phyloP scores from a whole-genome alignment of 371 early-diverging fungal species.

The Mucor racemosus region DNA sequence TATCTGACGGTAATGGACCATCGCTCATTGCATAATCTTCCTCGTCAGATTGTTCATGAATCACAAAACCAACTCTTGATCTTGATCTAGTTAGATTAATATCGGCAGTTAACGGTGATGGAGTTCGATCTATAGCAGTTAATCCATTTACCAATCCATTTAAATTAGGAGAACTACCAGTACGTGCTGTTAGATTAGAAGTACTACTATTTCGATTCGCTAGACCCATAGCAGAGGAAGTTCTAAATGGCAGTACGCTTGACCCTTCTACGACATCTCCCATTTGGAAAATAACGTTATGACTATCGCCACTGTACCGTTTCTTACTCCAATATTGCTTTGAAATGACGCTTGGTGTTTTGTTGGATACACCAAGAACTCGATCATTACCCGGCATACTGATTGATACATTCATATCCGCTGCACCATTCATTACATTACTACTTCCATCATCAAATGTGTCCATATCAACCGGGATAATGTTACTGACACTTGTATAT shows the following conservation, averaged over 20 bases:
- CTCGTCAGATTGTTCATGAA: constrained; percentile 37
- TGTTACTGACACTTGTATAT: constrained; percentile 21
- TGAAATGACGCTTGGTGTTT: constrained; percentile 28
- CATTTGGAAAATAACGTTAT: constrained; percentile 16
- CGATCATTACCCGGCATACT: constrained; percentile 15
- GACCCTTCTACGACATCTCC: constrained; percentile 29
- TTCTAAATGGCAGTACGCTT: constrained; percentile 31
- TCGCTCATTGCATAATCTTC: constrained; percentile 33
- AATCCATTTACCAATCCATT: constrained; percentile 9
- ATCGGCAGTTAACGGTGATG: constrained; percentile 23
- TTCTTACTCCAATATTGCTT: constrained; percentile 41
- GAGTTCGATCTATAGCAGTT: constrained; percentile 17
- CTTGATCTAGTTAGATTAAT: constrained; percentile 16
- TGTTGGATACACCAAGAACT: constrained; percentile 20
- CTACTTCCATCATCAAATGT: constrained; percentile 21
- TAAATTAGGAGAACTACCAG: constrained; percentile 35
- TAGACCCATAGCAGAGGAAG: constrained; percentile 33
- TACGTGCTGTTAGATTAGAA: constrained; percentile 32
- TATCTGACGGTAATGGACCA: constrained; percentile 16
- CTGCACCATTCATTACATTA: not conserved
- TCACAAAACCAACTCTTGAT: constrained; percentile 35
- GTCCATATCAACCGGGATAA: constrained; percentile 25
- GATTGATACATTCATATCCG: constrained; percentile 12
- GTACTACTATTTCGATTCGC: constrained; percentile 34
- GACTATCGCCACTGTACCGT: constrained; percentile 42